These are phyloP conservation scores for Colletotrichum lentis DNA, from an alignment of 2,329 filamentous ascomycete species.

Conservation along the genomic window DNA sequence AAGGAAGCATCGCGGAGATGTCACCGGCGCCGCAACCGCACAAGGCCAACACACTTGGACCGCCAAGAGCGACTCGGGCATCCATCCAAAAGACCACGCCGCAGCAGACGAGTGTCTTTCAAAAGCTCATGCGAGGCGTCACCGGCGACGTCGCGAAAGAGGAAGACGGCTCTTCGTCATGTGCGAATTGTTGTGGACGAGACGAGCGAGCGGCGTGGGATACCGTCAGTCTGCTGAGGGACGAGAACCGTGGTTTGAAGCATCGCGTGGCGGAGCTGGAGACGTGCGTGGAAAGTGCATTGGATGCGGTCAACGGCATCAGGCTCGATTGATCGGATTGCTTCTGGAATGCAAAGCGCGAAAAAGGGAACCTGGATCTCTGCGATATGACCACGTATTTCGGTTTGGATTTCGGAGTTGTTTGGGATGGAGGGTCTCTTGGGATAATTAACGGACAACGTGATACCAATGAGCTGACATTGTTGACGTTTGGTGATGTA, in stretches of 20 bases:
- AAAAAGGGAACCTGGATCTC: background rate
- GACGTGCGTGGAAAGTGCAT: conserved; percentile 65
- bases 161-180: conserved; percentile 47
- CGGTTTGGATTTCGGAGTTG: conserved; percentile 8
- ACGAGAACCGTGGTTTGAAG: conserved; percentile 71
- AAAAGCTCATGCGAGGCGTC: conserved; percentile 55
- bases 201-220: conserved; percentile 70
- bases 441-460: conserved; percentile 8
- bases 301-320: conserved; percentile 67
- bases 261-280: conserved; percentile 66
- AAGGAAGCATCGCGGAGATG: conserved; percentile 40
- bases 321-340: conserved; percentile 47
- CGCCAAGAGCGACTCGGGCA: conserved; percentile 4
- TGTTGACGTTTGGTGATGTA: conserved; percentile 25
- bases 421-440: background rate
- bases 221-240: conserved; percentile 67
- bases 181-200: conserved; percentile 66
- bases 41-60: conserved; percentile 37
- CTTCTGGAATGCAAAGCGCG: background rate
- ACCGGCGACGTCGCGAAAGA: conserved; percentile 48
- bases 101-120: conserved; percentile 46
- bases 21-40: conserved; percentile 37
- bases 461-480: conserved; percentile 37
- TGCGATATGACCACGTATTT: conserved; percentile 25
- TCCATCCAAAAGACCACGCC: conserved; percentile 42